Conservation (phyloP, 805 yeast genomes). For the Saccharomycopsis babjevae region DNA sequence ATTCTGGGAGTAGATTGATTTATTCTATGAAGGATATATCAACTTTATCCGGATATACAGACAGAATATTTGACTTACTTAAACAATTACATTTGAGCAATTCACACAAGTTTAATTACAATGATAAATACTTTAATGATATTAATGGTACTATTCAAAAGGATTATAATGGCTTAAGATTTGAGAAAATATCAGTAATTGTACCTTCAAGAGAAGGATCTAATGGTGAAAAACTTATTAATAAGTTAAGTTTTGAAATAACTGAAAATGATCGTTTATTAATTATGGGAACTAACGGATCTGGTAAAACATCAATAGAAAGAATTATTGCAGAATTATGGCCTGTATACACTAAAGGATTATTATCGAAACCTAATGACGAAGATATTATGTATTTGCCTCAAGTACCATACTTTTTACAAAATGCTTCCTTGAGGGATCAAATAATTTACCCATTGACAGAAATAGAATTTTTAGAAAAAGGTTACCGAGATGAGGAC, state of each 20-base stretch:
- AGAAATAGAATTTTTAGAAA: constrained; percentile 63
- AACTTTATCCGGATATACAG: constrained; percentile 85
- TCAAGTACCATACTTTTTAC: constrained; percentile 74
- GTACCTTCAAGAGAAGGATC: constrained; percentile 60
- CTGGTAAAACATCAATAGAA: constrained; percentile 82
- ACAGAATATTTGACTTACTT: constrained; percentile 67
- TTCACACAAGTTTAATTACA: constrained; percentile 37
- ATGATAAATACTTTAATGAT: constrained; percentile 36
- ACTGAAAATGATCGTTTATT: constrained; percentile 58
- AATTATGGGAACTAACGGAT: constrained; percentile 79
- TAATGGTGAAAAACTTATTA: constrained; percentile 51
- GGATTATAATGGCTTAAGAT: constrained; percentile 67
- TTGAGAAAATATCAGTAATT: constrained; percentile 73
- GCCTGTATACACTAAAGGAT: constrained; percentile 72
- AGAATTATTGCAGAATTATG: constrained; percentile 80
- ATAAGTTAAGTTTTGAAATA: constrained; percentile 47
- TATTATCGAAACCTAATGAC: constrained; percentile 66
- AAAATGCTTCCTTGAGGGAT: constrained; percentile 73
- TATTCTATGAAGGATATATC: constrained; percentile 87
- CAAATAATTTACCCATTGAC: constrained; percentile 84
- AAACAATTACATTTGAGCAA: constrained; percentile 78
- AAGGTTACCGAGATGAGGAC: constrained; percentile 61
- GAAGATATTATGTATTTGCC: constrained; percentile 71
- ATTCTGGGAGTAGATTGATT: constrained; percentile 92
- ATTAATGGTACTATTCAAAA: constrained; percentile 74